Evolutionary conservation across 352 stramenopile species (phyloP).

Genomic region (Pseudoperonospora humuli): DNA sequence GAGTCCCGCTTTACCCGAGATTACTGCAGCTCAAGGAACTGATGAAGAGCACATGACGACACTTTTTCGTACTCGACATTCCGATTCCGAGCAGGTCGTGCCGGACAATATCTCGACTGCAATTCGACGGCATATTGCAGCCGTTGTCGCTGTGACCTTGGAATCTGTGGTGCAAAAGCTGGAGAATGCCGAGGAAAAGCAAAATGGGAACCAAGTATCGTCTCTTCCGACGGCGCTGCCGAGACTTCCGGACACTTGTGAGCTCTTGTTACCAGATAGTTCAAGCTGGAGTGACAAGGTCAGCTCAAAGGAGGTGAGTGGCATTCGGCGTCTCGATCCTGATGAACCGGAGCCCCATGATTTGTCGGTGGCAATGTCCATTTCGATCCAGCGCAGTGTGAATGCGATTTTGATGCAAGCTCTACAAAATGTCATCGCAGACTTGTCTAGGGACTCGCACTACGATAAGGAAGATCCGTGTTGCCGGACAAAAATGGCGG

Average conservation of each 20-base stretch:
- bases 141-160: conserved; percentile 23
- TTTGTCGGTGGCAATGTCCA: conserved; percentile 16
- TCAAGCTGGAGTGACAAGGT: background rate
- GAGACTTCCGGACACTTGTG: background rate
- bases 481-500: background rate
- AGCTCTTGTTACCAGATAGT: background rate
- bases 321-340: conserved; percentile 1
- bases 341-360: background rate
- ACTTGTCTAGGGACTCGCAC: conserved; percentile 8
- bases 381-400: conserved; percentile 28
- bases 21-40: background rate
- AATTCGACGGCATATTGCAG: conserved; percentile 25
- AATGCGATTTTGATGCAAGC: conserved; percentile 25
- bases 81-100: background rate
- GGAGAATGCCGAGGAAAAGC: conserved; percentile 4
- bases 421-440: conserved; percentile 19
- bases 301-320: background rate
- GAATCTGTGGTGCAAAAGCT: conserved; percentile 22
- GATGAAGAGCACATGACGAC: background rate
- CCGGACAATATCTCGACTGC: conserved; percentile 17
- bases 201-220: background rate
- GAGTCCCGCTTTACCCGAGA: background rate
- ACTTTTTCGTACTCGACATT: background rate
- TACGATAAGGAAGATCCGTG: background rate
- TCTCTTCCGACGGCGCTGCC: background rate